Evolutionary conservation across 306 rosid genomes (phyloP).

Genomic region (Comarum palustre): DNA sequence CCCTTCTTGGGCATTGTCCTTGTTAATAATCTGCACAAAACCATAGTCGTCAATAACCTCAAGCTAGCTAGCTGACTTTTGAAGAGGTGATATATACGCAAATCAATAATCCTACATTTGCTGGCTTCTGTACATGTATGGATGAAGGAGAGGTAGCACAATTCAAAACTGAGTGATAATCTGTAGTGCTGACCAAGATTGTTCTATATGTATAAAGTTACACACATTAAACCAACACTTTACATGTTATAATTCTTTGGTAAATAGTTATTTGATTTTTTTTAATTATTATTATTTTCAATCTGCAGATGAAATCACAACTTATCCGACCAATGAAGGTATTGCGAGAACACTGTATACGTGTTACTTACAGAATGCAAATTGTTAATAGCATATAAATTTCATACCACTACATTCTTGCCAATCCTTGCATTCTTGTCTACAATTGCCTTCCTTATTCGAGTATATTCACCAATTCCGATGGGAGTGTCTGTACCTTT

Average conservation of each 20-base stretch:
- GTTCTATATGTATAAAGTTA: neutral
- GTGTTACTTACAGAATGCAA: neutral
- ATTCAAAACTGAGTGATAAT: neutral
- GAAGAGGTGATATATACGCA: neutral
- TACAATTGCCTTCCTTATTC: conserved; percentile 30
- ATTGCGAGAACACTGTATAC: neutral
- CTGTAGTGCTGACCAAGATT: neutral
- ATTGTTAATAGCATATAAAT: neutral
- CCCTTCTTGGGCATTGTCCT: conserved; percentile 36
- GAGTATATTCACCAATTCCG: conserved; percentile 37
- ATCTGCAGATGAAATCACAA: neutral
- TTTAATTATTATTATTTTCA: too few species aligned
- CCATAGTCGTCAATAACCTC: neutral
- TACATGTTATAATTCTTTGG: neutral
- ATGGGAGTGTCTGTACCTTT: conserved; percentile 23
- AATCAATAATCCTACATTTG: neutral
- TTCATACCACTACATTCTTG: conserved; percentile 34
- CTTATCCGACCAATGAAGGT: neutral
- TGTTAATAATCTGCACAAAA: conserved; percentile 37
- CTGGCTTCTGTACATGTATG: neutral
- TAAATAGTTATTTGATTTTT: neutral
- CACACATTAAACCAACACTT: neutral
- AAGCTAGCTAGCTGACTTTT: neutral
- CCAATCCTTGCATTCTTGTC: conserved; percentile 51
- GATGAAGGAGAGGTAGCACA: too few species aligned